Evolutionary conservation across 2,329 filamentous ascomycete species (phyloP).

Genomic region (Verticillium longisporum): DNA sequence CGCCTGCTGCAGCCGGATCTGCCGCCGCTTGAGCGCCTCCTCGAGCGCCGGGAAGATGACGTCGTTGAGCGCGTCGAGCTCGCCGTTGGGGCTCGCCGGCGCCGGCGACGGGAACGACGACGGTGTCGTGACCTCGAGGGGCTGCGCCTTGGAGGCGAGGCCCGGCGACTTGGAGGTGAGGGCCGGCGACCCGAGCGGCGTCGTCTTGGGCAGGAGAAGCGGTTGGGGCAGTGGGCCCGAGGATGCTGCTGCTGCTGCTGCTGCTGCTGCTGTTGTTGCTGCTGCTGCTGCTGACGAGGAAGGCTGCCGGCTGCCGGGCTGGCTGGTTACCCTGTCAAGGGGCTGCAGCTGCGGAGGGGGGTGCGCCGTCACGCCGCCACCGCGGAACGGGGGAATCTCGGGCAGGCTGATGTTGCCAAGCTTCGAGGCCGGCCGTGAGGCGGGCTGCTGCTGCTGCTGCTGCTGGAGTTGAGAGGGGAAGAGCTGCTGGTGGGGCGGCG

Average conservation of each 20-base stretch:
- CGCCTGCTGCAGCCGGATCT: conserved; percentile 50
- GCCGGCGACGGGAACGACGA: conserved; percentile 50
- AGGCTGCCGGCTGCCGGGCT: conserved; percentile 12
- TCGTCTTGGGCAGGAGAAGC: background rate
- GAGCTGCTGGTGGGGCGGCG: conserved; percentile 8
- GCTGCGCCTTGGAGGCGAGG: conserved; percentile 22
- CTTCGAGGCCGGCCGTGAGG: conserved; percentile 29
- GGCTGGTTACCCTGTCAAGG: conserved; percentile 16
- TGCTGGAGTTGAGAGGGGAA: conserved; percentile 23
- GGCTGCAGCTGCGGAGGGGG: conserved; percentile 13
- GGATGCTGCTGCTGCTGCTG: background rate
- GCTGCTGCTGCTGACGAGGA: background rate
- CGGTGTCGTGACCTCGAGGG: conserved; percentile 27
- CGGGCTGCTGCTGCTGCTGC: conserved; percentile 22
- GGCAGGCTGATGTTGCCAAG: conserved; percentile 35
- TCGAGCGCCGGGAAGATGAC: conserved; percentile 92
- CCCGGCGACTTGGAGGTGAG: conserved; percentile 9
- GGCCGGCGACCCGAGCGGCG: conserved; percentile 7
- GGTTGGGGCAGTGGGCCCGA: conserved; percentile 10
- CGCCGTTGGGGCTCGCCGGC: conserved; percentile 52
- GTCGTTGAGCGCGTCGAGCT: conserved; percentile 80
- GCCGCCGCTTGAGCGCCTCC: conserved; percentile 78
- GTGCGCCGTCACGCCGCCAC: conserved; percentile 10
- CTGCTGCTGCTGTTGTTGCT: too few relatives aligned
- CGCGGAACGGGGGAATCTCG: conserved; percentile 50